Evolutionary conservation across 208 protist species (phyloP).

Genomic region (Wallacemonas sp.): DNA sequence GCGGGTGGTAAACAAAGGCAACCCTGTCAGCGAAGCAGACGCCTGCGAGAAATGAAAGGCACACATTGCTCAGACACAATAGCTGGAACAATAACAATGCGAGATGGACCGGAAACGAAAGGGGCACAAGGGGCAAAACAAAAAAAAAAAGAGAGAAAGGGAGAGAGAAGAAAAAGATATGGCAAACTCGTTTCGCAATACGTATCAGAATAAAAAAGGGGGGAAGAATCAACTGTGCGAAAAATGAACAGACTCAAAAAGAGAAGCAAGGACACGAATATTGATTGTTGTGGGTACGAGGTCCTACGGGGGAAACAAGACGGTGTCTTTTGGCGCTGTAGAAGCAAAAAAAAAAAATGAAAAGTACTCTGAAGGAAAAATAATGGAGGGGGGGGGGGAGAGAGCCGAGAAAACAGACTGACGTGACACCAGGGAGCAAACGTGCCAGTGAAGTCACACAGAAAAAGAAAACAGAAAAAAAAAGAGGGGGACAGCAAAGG

Average conservation of each 20-base stretch:
- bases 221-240: no score
- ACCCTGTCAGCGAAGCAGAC: not conserved
- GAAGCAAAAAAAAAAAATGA: not conserved
- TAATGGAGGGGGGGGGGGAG: constrained; percentile 1
- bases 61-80: not conserved
- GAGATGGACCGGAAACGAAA: not conserved
- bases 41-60: not conserved
- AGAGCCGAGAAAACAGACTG: constrained; percentile 1
- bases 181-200: no score
- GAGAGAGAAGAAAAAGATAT: constrained; percentile 1
- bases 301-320: no score
- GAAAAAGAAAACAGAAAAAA: not conserved
- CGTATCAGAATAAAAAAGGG: constrained; percentile 4
- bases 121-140: not conserved
- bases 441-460: not conserved
- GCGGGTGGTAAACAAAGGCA: constrained; percentile 8
- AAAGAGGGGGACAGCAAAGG: not conserved
- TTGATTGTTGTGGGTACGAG: no score
- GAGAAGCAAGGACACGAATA: no score
- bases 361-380: constrained; percentile 5
- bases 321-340: no score
- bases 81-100: not conserved
- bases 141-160: not conserved
- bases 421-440: not conserved
- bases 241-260: no score